Percentiles rank a stretch among this genome's conserved stretches.
Evolutionary conservation across 148 eudicot genomes (phyloP).

Genomic region (Rhododendron molle): DNA sequence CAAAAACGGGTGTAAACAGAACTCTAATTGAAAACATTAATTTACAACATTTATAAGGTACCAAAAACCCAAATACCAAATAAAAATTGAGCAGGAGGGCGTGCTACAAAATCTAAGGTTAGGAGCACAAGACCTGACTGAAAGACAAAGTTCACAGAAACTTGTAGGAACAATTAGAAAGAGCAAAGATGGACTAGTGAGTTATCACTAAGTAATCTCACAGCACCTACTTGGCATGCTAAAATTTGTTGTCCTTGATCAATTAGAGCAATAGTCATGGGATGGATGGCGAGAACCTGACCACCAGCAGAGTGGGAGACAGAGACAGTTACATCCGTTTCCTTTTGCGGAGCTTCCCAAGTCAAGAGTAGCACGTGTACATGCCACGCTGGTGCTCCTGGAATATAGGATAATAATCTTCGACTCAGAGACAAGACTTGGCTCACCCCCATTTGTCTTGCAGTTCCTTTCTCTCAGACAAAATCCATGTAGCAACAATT

Average conservation of each 20-base stretch:
- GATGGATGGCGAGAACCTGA: neutral
- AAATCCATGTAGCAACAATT: constrained; percentile 85
- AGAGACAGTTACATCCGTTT: neutral
- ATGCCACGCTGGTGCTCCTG: neutral
- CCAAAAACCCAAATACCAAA: neutral
- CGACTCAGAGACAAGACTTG: neutral
- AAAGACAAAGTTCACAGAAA: neutral
- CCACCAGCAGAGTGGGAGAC: neutral
- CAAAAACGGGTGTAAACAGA: too few relatives aligned
- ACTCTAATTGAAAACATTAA: neutral
- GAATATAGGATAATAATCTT: neutral
- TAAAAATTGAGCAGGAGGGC: neutral
- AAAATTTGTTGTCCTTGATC: neutral
- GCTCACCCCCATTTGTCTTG: constrained; percentile 94
- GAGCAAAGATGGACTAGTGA: neutral
- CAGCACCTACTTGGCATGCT: neutral
- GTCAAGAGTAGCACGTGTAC: neutral
- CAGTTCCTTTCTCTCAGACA: constrained; percentile 86
- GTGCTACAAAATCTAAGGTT: neutral
- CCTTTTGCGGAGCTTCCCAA: neutral
- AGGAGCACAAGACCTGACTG: neutral
- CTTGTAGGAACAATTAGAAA: neutral
- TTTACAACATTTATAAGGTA: neutral
- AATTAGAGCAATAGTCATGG: neutral
- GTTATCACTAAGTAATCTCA: neutral